Conservation (phyloP, 2,329 filamentous ascomycete genomes). For the Aspergillus brasiliensis region DNA sequence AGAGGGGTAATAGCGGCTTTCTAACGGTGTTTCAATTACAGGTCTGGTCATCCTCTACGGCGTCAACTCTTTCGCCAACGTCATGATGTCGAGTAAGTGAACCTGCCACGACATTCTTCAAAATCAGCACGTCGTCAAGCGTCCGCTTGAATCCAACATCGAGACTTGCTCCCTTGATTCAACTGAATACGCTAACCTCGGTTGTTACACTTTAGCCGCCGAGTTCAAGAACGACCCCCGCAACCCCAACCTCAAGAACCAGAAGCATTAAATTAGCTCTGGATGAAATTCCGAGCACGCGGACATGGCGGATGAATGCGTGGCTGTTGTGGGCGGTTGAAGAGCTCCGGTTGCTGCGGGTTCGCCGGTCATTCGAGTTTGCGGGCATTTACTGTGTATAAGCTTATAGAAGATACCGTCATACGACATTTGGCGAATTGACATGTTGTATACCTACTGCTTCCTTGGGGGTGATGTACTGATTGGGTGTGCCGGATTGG, state of each 20-base stretch:
- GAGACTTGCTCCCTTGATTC: not conserved
- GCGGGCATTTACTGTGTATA: constrained; percentile 40
- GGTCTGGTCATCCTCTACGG: constrained; percentile 87
- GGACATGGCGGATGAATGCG: constrained; percentile 19
- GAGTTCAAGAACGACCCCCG: constrained; percentile 97
- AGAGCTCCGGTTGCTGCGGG: constrained; percentile 21
- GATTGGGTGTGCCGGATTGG: not conserved
- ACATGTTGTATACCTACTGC: constrained; percentile 44
- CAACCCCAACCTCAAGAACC: constrained; percentile 58
- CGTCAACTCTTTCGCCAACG: constrained; percentile 78
- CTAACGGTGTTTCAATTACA: constrained; percentile 45
- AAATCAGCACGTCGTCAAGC: not conserved
- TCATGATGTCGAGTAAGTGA: constrained; percentile 75
- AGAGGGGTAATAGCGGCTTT: constrained; percentile 8
- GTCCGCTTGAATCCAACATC: not conserved
- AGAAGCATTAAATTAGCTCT: constrained; percentile 39
- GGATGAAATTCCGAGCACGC: constrained; percentile 20
- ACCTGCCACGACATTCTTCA: not conserved
- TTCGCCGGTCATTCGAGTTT: constrained; percentile 28
- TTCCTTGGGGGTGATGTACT: not conserved
- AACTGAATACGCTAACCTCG: constrained; percentile 22
- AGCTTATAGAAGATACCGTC: constrained; percentile 43
- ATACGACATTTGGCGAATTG: constrained; percentile 38
- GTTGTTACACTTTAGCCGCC: constrained; percentile 61
- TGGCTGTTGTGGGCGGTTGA: constrained; percentile 20